Percentiles rank a stretch among this genome's conserved stretches.
phyloP scores from a whole-genome alignment of 495 filamentous ascomycete genomes.

The Cercophora samala region DNA sequence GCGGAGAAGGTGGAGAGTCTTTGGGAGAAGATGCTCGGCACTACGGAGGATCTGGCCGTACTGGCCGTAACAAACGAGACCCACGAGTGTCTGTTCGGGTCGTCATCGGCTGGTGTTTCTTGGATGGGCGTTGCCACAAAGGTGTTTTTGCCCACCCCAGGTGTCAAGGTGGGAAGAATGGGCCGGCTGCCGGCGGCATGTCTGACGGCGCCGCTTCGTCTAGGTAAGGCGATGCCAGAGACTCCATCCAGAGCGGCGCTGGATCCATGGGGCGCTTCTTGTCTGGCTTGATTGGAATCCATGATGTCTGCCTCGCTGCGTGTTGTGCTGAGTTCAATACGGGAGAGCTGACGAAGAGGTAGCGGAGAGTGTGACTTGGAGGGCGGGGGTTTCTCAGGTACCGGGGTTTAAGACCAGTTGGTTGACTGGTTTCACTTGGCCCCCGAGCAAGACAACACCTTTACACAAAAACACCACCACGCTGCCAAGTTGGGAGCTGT shows the following conservation, averaged over 20 bases:
- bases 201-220: neutral
- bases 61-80: slow-evolving; percentile 22
- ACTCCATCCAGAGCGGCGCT: neutral
- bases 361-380: neutral
- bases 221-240: neutral
- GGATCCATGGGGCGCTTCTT: neutral
- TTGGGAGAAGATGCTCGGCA: slow-evolving; percentile 28
- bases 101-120: neutral
- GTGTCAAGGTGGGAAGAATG: neutral
- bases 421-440: neutral
- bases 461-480: neutral
- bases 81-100: slow-evolving; percentile 13
- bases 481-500: neutral
- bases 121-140: neutral
- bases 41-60: slow-evolving; percentile 18
- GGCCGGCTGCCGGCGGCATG: neutral
- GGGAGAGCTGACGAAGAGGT: neutral
- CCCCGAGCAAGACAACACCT: neutral
- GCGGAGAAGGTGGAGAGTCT: slow-evolving; percentile 19
- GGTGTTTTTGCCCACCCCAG: slow-evolving; percentile 2
- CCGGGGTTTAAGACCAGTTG: neutral
- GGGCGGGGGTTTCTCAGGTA: neutral
- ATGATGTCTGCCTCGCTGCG: neutral
- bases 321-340: neutral
- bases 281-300: neutral